A percentile compares a stretch with the other conserved stretches of the same genome.
These are phyloP conservation scores for Tarenaya hassleriana DNA, from an alignment of 345 rosid genomes.

Conservation along the genomic window DNA sequence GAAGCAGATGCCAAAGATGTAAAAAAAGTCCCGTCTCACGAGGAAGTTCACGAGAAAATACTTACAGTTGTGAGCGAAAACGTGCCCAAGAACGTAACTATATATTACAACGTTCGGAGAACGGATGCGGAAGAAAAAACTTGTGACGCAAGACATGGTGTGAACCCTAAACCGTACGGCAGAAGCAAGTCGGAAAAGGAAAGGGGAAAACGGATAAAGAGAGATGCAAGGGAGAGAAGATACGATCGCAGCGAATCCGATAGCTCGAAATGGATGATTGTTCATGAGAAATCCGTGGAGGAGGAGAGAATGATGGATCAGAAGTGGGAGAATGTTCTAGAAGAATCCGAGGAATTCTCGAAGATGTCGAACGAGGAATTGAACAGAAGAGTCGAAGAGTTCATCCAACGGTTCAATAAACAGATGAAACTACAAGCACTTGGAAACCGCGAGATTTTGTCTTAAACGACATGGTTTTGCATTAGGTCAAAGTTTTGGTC, in stretches of 20 bases:
- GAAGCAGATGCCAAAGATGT: constrained; percentile 8
- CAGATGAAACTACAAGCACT: constrained; percentile 48
- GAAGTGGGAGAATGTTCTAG: constrained; percentile 22
- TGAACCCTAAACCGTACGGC: constrained; percentile 13
- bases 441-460: constrained; percentile 21
- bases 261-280: constrained; percentile 27
- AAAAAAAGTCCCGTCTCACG: background rate
- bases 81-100: constrained; percentile 15
- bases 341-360: constrained; percentile 47
- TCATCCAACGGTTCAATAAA: constrained; percentile 51
- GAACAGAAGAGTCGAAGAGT: constrained; percentile 65
- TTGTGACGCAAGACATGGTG: constrained; percentile 11
- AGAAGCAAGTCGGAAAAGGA: constrained; percentile 40
- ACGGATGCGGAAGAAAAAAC: constrained; percentile 2
- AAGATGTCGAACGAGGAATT: constrained; percentile 68
- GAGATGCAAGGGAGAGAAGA: constrained; percentile 1
- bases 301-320: background rate
- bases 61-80: constrained; percentile 17
- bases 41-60: constrained; percentile 19
- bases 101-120: constrained; percentile 3
- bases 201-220: background rate
- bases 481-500: background rate
- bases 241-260: constrained; percentile 23
- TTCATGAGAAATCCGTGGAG: constrained; percentile 25
- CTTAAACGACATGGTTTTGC: background rate